Evolutionary conservation across 306 rosid genomes (phyloP).

Genomic region (Prunus fruticosa): DNA sequence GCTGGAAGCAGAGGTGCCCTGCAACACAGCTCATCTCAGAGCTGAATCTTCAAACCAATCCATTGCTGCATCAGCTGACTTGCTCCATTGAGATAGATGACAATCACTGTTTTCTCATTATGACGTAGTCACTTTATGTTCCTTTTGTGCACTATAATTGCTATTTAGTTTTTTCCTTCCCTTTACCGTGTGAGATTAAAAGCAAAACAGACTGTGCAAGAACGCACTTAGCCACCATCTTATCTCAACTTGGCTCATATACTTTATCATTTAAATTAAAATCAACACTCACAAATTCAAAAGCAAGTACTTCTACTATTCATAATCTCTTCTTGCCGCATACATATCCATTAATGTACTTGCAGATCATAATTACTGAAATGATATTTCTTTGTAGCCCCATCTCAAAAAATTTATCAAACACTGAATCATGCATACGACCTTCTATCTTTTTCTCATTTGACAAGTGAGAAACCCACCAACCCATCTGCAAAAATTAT

Average conservation of each 20-base stretch:
- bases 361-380: conserved; percentile 35
- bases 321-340: conserved; percentile 58
- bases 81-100: conserved; percentile 39
- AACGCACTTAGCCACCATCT: conserved; percentile 14
- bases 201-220: not conserved
- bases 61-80: conserved; percentile 32
- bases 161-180: conserved; percentile 19
- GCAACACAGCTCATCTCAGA: conserved; percentile 48
- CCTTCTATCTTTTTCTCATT: conserved; percentile 11
- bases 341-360: conserved; percentile 25
- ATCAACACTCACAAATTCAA: not conserved
- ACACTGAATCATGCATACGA: conserved; percentile 23
- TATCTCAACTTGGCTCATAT: not conserved
- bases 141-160: conserved; percentile 25
- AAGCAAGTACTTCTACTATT: not conserved
- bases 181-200: not conserved
- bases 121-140: conserved; percentile 20
- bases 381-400: conserved; percentile 22
- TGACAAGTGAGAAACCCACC: conserved; percentile 19
- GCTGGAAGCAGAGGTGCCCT: conserved; percentile 47
- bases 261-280: not conserved
- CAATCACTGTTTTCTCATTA: conserved; percentile 25
- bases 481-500: conserved; percentile 10
- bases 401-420: conserved; percentile 26
- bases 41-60: conserved; percentile 48